These are phyloP conservation scores for Otatea glauca DNA, from an alignment of 176 grass and related monocot species.

Conservation along the genomic window DNA sequence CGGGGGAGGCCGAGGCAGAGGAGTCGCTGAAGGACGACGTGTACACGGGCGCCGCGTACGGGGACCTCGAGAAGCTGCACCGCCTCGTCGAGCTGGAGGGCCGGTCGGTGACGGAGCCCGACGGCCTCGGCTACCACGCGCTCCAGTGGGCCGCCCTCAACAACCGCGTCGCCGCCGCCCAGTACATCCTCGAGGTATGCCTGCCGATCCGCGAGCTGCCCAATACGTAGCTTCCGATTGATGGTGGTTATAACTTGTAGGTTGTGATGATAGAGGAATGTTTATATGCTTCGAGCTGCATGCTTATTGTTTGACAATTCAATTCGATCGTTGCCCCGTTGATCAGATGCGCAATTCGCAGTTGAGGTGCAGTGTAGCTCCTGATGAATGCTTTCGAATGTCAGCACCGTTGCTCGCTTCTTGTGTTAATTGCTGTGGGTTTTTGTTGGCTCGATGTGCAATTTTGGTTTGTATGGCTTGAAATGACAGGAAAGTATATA, in stretches of 20 bases:
- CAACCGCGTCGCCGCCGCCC: conserved; percentile 87
- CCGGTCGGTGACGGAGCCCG: conserved; percentile 56
- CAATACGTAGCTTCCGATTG: neutral
- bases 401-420: neutral
- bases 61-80: conserved; percentile 99
- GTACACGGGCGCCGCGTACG: conserved; percentile 94
- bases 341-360: neutral
- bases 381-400: conserved; percentile 12
- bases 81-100: conserved; percentile 83
- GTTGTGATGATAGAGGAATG: neutral
- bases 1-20: conserved; percentile 23
- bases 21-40: conserved; percentile 89
- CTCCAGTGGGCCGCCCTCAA: conserved; percentile 98
- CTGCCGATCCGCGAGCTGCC: neutral
- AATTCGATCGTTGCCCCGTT: neutral
- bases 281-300: neutral
- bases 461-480: conserved; percentile 18
- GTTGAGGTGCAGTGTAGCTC: neutral
- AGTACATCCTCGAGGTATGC: conserved; percentile 89
- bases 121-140: conserved; percentile 78
- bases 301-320: neutral
- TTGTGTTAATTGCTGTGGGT: neutral
- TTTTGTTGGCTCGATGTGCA: neutral
- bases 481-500: conserved; percentile 12
- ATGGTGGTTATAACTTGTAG: neutral